phyloP scores from a whole-genome alignment of 140 eudicot genomes.

The Eryngium alpinum region DNA sequence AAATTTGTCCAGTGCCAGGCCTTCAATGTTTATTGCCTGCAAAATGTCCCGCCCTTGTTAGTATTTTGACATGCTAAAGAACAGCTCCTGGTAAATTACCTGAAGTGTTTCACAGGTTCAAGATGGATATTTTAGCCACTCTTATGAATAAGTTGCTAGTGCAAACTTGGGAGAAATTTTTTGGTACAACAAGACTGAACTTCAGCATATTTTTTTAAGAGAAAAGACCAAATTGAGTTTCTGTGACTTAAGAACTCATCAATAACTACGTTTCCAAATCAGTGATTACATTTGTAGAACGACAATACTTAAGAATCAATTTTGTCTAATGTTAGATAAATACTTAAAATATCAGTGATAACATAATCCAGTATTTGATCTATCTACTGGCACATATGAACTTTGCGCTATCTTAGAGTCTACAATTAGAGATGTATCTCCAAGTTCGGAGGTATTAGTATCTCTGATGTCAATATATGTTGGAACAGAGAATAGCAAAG shows the following conservation, averaged over 20 bases:
- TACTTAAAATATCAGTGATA: too few relatives aligned
- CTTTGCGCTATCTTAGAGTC: background rate
- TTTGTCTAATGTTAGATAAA: background rate
- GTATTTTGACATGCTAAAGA: background rate
- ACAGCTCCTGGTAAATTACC: background rate
- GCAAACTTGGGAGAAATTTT: too few relatives aligned
- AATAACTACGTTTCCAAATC: background rate
- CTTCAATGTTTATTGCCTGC: conserved; percentile 85
- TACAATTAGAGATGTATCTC: background rate
- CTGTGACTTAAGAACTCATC: background rate
- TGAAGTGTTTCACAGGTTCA: background rate
- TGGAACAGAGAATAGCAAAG: background rate
- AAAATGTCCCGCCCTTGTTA: background rate
- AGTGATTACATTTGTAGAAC: background rate
- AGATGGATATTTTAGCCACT: background rate
- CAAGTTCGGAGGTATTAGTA: background rate
- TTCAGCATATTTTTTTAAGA: background rate
- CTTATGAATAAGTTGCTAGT: background rate
- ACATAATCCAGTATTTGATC: too few relatives aligned
- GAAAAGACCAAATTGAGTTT: background rate
- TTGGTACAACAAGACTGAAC: background rate
- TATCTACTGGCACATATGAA: background rate
- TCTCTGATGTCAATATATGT: background rate
- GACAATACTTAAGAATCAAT: background rate
- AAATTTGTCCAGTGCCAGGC: conserved; percentile 72